Base-by-base conservation (phyloP, 495 filamentous ascomycete genomes). In the Saxispiralis lemnorum region DNA sequence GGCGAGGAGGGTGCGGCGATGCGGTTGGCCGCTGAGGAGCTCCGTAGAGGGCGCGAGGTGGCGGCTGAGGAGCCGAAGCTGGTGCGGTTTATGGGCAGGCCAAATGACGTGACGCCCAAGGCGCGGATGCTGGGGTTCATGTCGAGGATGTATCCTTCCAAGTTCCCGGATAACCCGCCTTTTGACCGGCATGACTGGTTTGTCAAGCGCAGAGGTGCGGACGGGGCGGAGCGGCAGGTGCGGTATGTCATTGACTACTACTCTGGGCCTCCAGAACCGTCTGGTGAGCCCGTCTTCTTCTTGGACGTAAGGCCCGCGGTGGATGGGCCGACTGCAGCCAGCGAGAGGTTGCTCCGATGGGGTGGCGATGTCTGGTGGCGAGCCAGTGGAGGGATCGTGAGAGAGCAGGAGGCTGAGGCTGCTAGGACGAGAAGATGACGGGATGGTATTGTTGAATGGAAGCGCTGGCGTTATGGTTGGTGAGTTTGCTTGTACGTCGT, bases 211-310 rank as follows among this genome's bases (percentile, higher is more conserved):
- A 66, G 72, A 17, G 60, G 68, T 14, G 62, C 75, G n/a, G 70
- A 72, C 5, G 68, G 72, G 14, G 45, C 62, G 49, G 59, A 57
- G 44, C 76, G 74, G 57, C 83, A 95, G 67, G 68, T 93, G 35
- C 72, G 89, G 47, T 99, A 99, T 58, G 79, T 99, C 39, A 99
- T 99, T 54, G 89, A 99, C 56, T 99, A 96, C 60, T 99, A 99
- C 61, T 79, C 79, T 7, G 92, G 75, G 0, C 75, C 78, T 14
- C 79, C 82, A 0, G 89, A 97, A 51, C 77, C 81, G 3, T 85
- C 76, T 0, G 89, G 89, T 1, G 85, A 94, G 54, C 86, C 89
- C 1, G 87, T 96, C 6, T 99, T 99, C 65, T 96, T 77, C 56
- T 72, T 99, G 37, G 89, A 99, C 59, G 92, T 99, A n/a, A 70